Conservation (phyloP, 192 early-diverging fungal genomes). For the Oehlia diaphana region DNA sequence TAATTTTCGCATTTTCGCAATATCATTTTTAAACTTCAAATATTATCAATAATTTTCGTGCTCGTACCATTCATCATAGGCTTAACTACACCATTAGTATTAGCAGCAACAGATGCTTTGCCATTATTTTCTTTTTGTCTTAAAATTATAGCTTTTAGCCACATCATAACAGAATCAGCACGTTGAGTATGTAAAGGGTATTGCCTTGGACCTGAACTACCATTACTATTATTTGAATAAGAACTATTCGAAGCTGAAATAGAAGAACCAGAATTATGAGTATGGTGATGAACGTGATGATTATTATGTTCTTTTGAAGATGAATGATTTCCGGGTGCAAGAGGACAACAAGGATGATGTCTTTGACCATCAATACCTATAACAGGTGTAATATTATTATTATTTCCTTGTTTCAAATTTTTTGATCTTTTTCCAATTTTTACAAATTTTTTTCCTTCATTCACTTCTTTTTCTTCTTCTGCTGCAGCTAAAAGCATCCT, state of each 20-base stretch:
- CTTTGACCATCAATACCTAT: conserved; percentile 25
- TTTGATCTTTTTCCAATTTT: conserved; percentile 20
- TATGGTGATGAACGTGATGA: not conserved
- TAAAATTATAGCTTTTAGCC: conserved; percentile 17
- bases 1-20: not conserved
- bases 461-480: conserved; percentile 14
- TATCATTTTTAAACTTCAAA: not conserved
- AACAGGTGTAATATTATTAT: conserved; percentile 10
- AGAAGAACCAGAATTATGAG: not conserved
- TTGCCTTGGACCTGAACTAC: not conserved
- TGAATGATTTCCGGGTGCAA: conserved; percentile 25
- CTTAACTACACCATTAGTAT: not conserved
- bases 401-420: not conserved
- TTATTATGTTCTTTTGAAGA: not conserved
- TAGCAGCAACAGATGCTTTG: not conserved
- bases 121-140: conserved; percentile 2
- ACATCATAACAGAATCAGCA: conserved; percentile 14
- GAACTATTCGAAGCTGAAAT: not conserved
- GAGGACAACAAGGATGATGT: conserved; percentile 28
- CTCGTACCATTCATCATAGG: not conserved
- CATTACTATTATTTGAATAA: not conserved
- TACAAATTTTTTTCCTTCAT: conserved; percentile 1
- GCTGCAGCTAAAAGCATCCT: conserved; percentile 18
- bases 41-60: not conserved
- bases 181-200: conserved; percentile 26